These are phyloP conservation scores for Geotrichum bryndzae DNA, from an alignment of 1,139 yeast genomes.

Conservation along the genomic window DNA sequence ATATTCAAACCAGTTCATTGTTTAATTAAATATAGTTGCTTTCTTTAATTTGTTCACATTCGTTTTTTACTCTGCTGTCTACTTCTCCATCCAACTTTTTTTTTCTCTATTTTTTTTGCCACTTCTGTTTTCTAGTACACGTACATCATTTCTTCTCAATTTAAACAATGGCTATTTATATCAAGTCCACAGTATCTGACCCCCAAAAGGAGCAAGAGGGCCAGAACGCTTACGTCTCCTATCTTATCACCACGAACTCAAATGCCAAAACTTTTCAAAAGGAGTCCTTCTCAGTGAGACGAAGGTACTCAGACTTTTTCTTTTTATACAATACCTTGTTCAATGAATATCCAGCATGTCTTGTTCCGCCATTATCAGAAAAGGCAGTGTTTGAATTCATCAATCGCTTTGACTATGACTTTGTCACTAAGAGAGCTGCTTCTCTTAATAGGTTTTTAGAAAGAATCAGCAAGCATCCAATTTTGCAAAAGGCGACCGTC, in stretches of 20 bases:
- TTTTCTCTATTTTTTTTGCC: background rate
- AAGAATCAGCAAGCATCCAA: conserved; percentile 69
- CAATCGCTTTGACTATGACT: conserved; percentile 73
- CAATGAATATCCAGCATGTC: conserved; percentile 76
- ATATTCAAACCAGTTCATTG: background rate
- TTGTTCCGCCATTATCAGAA: conserved; percentile 92
- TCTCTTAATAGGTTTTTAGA: conserved; percentile 72
- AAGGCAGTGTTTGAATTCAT: conserved; percentile 91
- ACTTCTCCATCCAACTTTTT: background rate
- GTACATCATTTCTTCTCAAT: background rate
- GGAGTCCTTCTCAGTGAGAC: conserved; percentile 51
- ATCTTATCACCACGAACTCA: conserved; percentile 61
- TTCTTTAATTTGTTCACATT: background rate
- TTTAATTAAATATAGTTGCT: background rate
- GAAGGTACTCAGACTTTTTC: conserved; percentile 79
- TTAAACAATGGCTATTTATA: conserved; percentile 8
- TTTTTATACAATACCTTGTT: conserved; percentile 66
- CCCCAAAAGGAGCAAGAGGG: conserved; percentile 82
- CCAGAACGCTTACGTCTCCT: conserved; percentile 75
- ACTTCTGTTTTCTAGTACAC: background rate
- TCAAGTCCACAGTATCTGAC: conserved; percentile 45
- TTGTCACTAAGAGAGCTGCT: conserved; percentile 74
- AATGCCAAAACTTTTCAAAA: conserved; percentile 43
- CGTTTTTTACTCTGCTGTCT: no score
- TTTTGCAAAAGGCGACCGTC: conserved; percentile 61